Evolutionary conservation across 1,284 basidiomycete species (phyloP).

Genomic region (Coniferiporia sulphurascens): DNA sequence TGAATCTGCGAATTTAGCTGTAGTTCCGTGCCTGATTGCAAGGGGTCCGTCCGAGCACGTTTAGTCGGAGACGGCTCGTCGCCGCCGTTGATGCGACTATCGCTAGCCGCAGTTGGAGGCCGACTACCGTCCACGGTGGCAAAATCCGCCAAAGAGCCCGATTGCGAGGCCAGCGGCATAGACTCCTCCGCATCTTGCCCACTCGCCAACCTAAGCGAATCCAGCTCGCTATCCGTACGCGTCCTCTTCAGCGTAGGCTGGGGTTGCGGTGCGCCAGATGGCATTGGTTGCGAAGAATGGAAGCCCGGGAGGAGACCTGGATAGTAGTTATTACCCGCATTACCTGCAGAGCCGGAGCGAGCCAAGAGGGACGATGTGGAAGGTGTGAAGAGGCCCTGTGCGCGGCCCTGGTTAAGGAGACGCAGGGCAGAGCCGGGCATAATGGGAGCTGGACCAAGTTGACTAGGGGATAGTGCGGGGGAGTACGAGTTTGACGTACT

Average conservation of each 20-base stretch:
- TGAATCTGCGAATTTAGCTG: constrained; percentile 21
- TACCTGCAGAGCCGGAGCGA: constrained; percentile 19
- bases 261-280: not conserved
- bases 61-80: constrained; percentile 61
- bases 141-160: constrained; percentile 27
- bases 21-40: constrained; percentile 28
- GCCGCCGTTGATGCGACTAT: constrained; percentile 39
- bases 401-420: constrained; percentile 76
- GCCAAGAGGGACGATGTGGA: constrained; percentile 51
- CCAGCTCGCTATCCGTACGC: constrained; percentile 18
- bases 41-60: constrained; percentile 54
- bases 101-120: constrained; percentile 38
- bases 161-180: constrained; percentile 21
- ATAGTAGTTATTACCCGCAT: constrained; percentile 7
- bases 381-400: constrained; percentile 79
- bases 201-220: not conserved
- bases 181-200: not conserved
- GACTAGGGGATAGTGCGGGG: constrained; percentile 35
- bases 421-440: constrained; percentile 77
- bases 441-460: constrained; percentile 69
- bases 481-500: constrained; percentile 38
- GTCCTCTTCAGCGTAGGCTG: constrained; percentile 14
- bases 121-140: constrained; percentile 43
- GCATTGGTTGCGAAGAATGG: constrained; percentile 4
- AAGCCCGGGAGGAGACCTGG: constrained; percentile 22